Base-by-base conservation (phyloP, 1,284 basidiomycete species). In the Cystobasidium pallidum region DNA sequence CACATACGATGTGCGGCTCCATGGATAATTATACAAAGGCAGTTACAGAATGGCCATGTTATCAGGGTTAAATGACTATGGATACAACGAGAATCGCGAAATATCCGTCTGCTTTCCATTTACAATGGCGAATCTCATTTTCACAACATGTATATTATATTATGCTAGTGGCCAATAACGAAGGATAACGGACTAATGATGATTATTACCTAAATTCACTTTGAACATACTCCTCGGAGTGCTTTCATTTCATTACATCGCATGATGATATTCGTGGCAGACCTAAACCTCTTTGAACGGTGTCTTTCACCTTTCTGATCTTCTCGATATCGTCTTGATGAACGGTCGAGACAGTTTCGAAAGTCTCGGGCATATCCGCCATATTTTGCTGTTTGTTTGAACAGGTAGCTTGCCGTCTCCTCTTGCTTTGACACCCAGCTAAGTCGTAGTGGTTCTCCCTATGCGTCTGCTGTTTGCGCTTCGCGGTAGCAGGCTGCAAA, bases 251-350 rank as follows among this genome's bases (percentile, higher is more conserved):
- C 2, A 43, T n/a, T 41, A 45, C 28, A 1, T 57, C 64, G 28
- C 51, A 66, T 19, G 68, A 71, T 10, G 11, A 30, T 13, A 63
- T 43, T 3, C 68, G 30, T n/a, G 68, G 68, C 3, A 71, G 34
- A 11, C 61, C 68, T 54, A 59, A n/a, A 28, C 61, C 68, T 28
- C 26, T 59, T 24, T 32, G 47, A 28, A 54, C 24, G 1, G 51
- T 41, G 3, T 54, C 52, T 45, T 63, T 55, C 13, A 71, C 59
- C 17, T 64, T 24, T 19, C 41, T 26, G 28, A 71, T 71, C 49
- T 45, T 45, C 43, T 71, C 57, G 13, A 36, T 39, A 34, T 71
- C 61, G 36, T 71, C 61, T 55, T 71, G 59, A 39, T 63, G n/a
- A 3, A 30, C 34, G 2, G 68, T 71, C n/a, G 61, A 71, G 41